Evolutionary conservation across 805 yeast genomes (phyloP), one percentile per base, ranked within the genome.

Genomic region (Barnettozyma pratensis): DNA sequence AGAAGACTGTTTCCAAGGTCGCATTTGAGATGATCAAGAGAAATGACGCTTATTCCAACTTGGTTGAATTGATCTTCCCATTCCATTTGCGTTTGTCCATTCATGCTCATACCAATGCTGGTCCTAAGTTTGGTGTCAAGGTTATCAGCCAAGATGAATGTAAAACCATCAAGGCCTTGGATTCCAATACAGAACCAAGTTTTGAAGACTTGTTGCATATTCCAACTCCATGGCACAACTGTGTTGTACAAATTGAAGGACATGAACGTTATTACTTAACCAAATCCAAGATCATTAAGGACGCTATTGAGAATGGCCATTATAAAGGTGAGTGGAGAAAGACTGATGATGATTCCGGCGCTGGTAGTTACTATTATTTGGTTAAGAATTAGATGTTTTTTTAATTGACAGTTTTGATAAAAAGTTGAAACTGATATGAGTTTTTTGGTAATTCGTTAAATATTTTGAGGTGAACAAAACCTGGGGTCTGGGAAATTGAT

Each of bases 141-240:
- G 66, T 80, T 25, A 73, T 80, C 54, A 68, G 71, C 7, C 58
- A 61, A 6, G 66, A 67, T 2, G 67, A 69, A 40, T 78, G 83
- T 53, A 69, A 66, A 43, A 75, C 75, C 12, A 73, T 79, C 14
- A 70, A 65, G 44, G 66, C 74, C n/a, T 61, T 79, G 34, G 65
- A 63, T 29, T 64, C 62, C 27, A 45, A 58, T 29, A 65, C 58
- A 14, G 75, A 74, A 44, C 83, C 79, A 2, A 58, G 58, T 29
- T 72, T 66, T 57, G 79, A 75, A 40, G 83, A 77, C 54, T 65
- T 76, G 53, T 69, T 80, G 49, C 85, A 80, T 60, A 79, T 80
- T 49, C 85, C 85, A 44, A 80, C 85, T 0, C 85, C 85, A 42
- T 80, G 85, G 85, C 85, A 80, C 61, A 80, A 80, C 54, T 67